phyloP scores from a whole-genome alignment of 2,329 filamentous ascomycete species.

The Phialophora expanda region DNA sequence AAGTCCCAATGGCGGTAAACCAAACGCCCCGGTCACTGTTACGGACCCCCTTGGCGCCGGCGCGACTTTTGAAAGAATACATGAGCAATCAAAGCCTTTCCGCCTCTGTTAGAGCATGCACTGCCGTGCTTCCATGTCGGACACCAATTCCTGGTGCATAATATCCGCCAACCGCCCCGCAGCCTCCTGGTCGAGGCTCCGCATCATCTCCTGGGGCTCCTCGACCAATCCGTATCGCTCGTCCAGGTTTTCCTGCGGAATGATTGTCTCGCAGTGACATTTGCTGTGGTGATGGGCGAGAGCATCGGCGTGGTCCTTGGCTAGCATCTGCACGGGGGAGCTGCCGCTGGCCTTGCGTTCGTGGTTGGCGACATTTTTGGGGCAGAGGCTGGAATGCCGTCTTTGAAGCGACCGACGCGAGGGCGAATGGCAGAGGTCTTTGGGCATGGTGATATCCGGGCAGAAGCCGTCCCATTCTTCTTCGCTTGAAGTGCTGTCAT shows the following conservation, averaged over 20 bases:
- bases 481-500: slow-evolving; percentile 24
- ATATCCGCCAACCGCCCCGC: slow-evolving; percentile 25
- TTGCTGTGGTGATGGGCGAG: slow-evolving; percentile 21
- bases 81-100: not conserved
- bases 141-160: slow-evolving; percentile 30
- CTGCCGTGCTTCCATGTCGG: slow-evolving; percentile 32
- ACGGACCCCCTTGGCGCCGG: not conserved
- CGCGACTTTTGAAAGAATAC: not conserved
- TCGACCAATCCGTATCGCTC: slow-evolving; percentile 33
- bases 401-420: slow-evolving; percentile 20
- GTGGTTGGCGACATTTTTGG: slow-evolving; percentile 17
- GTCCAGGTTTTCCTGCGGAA: slow-evolving; percentile 30
- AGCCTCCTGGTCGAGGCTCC: slow-evolving; percentile 22
- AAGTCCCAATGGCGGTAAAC: not conserved
- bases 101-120: slow-evolving; percentile 12
- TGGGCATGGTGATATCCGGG: slow-evolving; percentile 35
- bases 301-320: slow-evolving; percentile 13
- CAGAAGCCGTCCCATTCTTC: slow-evolving; percentile 33
- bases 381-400: slow-evolving; percentile 33
- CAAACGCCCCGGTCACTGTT: not conserved
- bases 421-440: slow-evolving; percentile 14
- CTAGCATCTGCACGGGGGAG: slow-evolving; percentile 31
- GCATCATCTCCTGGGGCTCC: slow-evolving; percentile 22
- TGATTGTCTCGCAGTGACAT: slow-evolving; percentile 31
- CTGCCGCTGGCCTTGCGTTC: slow-evolving; percentile 15